phyloP scores from a whole-genome alignment of 2,329 filamentous ascomycete species.

The Diaporthe citri region DNA sequence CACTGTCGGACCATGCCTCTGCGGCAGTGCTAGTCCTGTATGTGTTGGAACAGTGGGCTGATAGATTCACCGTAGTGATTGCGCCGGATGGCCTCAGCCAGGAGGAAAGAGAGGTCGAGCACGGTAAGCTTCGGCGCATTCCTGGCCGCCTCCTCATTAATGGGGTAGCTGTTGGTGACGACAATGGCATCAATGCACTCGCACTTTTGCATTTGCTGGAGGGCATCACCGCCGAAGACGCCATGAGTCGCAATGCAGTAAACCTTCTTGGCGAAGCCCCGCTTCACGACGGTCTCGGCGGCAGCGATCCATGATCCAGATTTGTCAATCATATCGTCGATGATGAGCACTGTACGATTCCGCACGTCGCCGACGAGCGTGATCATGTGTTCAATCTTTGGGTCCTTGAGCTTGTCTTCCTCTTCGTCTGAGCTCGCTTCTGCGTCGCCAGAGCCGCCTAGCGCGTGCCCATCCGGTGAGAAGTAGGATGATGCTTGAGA shows the following conservation, averaged over 20 bases:
- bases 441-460: conserved; percentile 88
- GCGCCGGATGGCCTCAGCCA: conserved; percentile 92
- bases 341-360: conserved; percentile 89
- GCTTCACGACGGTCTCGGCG: conserved; percentile 95
- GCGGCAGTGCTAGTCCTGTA: conserved; percentile 60
- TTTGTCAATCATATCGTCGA: conserved; percentile 99
- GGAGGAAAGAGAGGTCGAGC: conserved; percentile 87
- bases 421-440: conserved; percentile 90
- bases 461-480: conserved; percentile 75
- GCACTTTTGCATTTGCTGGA: conserved; percentile 91
- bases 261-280: conserved; percentile 90
- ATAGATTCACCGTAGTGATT: conserved; percentile 97
- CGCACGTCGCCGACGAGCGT: conserved; percentile 97
- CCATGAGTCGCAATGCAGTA: conserved; percentile 99
- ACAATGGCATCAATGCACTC: conserved; percentile 94
- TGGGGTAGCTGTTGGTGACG: conserved; percentile 97
- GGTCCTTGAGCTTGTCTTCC: conserved; percentile 86
- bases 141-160: conserved; percentile 78
- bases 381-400: conserved; percentile 91
- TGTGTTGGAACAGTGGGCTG: conserved; percentile 76
- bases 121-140: conserved; percentile 87
- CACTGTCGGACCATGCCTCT: background rate
- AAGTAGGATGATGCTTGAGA: conserved; percentile 86
- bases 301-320: conserved; percentile 97
- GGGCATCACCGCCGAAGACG: conserved; percentile 89